Evolutionary conservation across 2,329 filamentous ascomycete species (phyloP), one percentile per base, ranked within the genome.

Genomic region (Phyllosticta ampelicida): DNA sequence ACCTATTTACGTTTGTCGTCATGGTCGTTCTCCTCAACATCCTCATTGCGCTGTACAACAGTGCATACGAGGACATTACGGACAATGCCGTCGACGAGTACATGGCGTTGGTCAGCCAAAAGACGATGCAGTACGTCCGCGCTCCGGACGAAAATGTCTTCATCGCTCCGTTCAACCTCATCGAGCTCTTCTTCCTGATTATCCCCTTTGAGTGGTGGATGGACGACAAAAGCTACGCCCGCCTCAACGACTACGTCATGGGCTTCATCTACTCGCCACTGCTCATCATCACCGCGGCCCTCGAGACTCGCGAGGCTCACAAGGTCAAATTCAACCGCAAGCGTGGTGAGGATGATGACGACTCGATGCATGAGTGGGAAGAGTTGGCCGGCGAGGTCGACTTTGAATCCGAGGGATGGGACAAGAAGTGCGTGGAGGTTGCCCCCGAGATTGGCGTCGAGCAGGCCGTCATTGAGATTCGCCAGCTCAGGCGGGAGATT

Each of bases 121-220:
- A 96, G 74, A 96, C 94, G 0, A 89, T 97, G 81, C 90, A 95
- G 67, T 99, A 96, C 67, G 89, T 97, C 18, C 89, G 94, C 53
- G 94, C 94, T 0, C 94, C 94, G 0, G 94, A 99, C 66, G 94
- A 99, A 72, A 99, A 99, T 65, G 94, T 99, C 58, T 99, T 94
- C 74, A 96, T 99, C 66, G 86, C 94, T 0, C 94, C 94, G 0
- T 88, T 99, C 73, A 99, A 99, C 70, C 79, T 99, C 1, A 81
- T 99, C 61, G 94, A 99, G 71, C 85, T 97, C 18, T 78, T 96
- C 61, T 77, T 82, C 61, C 80, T 96, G 2, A 81, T 87, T 48
- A 68, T 95, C 0, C 89, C 89, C 0, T 86, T 95, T 56, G 94
- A 97, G 76, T 99, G 94, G 94, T 99, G 92, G 94, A 80, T 99